Base-by-base conservation (phyloP, 2,329 filamentous ascomycete genomes). In the Trichoderma harzianum region DNA sequence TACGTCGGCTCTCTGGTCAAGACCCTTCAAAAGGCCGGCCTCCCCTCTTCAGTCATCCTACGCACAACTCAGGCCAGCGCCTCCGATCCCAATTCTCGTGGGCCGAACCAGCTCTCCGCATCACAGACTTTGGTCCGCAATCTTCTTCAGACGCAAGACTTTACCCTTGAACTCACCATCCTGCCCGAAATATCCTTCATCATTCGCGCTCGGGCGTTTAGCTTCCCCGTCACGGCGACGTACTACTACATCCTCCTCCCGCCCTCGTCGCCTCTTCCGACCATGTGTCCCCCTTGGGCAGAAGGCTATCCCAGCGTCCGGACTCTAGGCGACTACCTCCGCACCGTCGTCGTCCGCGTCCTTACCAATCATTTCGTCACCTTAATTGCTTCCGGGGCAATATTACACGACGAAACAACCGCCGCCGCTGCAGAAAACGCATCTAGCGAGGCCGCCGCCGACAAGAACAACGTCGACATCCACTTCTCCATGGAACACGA, bases 291-390 rank as follows among this genome's bases (percentile, higher is more conserved):
- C 0, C 86, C 86, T 0, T 82, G 82, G 65, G 76, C 78, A 12
- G 82, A 85, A 28, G 79, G 80, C 7, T 88, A 87, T 73, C 81
- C 84, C 0, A 82, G 82, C 73, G 78, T 85, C 18, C 73, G 76
- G 11, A 84, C 85, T 39, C 80, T 87, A 7, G 78, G 81, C 14
- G 82, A 83, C 73, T 88, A 88, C 76, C 74, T 88, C 10, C 78
- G 81, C 70, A 82, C 82, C 21, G 83, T 84, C 14, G 79, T 83
- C 8, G 76, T 81, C 28, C 84, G 82, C 58, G 79, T 80, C 55
- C 78, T 87, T 3, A 78, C 82, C 0, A 77, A 82, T 11, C 79
- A 80, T 69, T 78, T 79, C 62, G 76, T 83, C 34, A 73, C 76
- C 26, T 73, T 74, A 36, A 75, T 80, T 18, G 66, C 69, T 18